Evolutionary conservation across 257 asterid species (phyloP).

Genomic region (Solanum chmielewskii): DNA sequence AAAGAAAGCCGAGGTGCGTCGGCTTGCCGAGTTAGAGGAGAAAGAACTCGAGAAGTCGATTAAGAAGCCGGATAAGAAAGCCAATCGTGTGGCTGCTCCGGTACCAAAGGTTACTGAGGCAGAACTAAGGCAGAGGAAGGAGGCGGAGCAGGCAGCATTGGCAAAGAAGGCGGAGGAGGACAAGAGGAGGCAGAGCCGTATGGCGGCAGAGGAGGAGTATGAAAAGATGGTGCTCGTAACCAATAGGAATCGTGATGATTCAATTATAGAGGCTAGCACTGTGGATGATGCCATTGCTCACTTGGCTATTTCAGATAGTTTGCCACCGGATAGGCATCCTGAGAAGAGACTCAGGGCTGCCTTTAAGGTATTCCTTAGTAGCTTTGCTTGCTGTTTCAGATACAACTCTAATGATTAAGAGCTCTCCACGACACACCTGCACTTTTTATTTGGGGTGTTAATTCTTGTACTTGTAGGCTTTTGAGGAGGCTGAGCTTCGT

Average conservation of each 20-base stretch:
- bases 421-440: background rate
- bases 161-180: constrained; percentile 63
- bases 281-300: constrained; percentile 83
- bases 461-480: constrained; percentile 7
- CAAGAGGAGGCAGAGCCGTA: constrained; percentile 51
- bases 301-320: constrained; percentile 42
- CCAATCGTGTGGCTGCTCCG: constrained; percentile 58
- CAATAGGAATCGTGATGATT: constrained; percentile 74
- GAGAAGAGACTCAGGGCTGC: constrained; percentile 93
- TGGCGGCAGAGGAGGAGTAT: constrained; percentile 79
- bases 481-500: constrained; percentile 19
- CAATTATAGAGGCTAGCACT: constrained; percentile 62
- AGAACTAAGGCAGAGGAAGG: constrained; percentile 56
- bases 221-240: constrained; percentile 53
- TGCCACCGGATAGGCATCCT: constrained; percentile 84
- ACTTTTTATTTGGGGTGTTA: background rate
- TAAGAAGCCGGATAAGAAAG: constrained; percentile 81
- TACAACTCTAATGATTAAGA: background rate
- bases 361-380: constrained; percentile 44
- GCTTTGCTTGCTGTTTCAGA: background rate
- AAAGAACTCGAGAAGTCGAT: constrained; percentile 60
- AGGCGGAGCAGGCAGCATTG: constrained; percentile 66
- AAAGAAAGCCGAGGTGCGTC: constrained; percentile 79
- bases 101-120: constrained; percentile 88
- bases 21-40: constrained; percentile 81